Conservation (phyloP, 352 stramenopile species). For the Detonula confervacea region DNA sequence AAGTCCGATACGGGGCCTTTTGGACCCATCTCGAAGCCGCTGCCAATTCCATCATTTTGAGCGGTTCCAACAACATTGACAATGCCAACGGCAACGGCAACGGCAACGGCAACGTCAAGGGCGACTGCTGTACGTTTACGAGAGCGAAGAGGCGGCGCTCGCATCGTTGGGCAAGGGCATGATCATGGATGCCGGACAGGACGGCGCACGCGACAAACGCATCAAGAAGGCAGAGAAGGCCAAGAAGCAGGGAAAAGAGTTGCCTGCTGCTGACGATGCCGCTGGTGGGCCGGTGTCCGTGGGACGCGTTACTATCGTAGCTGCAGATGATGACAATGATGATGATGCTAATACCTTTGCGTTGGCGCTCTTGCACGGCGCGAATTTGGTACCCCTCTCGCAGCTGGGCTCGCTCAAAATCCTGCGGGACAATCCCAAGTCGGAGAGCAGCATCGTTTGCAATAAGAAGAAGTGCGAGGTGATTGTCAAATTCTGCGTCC, state of each 20-base stretch:
- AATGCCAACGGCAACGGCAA: too few species aligned
- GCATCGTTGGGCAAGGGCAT: constrained; percentile 28
- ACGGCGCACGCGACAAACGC: constrained; percentile 42
- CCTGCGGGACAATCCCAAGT: constrained; percentile 34
- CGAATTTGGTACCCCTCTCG: not conserved
- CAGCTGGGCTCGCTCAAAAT: constrained; percentile 27
- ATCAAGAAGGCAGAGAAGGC: constrained; percentile 43
- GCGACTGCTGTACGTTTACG: constrained; percentile 23
- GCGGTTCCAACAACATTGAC: not conserved
- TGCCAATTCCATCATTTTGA: constrained; percentile 63
- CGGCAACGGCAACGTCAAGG: constrained; percentile 10
- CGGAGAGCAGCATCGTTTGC: constrained; percentile 38
- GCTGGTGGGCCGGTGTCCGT: not conserved
- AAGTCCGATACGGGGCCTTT: constrained; percentile 20
- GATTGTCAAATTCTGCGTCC: constrained; percentile 70
- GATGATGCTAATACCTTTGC: constrained; percentile 12
- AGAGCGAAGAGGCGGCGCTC: constrained; percentile 54
- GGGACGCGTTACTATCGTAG: not conserved
- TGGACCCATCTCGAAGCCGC: constrained; percentile 49
- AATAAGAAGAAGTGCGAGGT: constrained; percentile 67
- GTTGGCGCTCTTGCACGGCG: constrained; percentile 26
- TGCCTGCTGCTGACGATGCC: not conserved
- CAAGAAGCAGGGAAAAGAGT: constrained; percentile 13
- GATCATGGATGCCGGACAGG: constrained; percentile 68
- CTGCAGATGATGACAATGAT: not conserved